Base-by-base conservation (phyloP, 2,329 filamentous ascomycete species). In the Raffaelea deltoideospora region DNA sequence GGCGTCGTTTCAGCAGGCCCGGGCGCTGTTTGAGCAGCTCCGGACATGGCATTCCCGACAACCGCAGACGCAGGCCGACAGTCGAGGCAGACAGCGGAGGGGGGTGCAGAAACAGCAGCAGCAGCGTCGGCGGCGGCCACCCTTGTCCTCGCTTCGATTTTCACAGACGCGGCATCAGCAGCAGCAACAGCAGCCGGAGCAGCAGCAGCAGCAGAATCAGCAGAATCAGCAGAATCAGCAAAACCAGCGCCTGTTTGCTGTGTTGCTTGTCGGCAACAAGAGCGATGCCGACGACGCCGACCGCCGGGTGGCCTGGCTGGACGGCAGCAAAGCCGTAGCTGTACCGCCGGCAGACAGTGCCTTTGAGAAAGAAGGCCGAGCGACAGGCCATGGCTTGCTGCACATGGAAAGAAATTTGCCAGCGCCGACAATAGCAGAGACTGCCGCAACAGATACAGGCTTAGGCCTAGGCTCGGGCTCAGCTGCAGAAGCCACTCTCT, bases 251-350 rank as follows among this genome's bases (percentile, higher is more conserved):
- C 38, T 44, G 14, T 59, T 56, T 41, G 49, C 49, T 14, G 41
- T 60, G 24, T 31, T 53, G 9, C 47, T 61, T 5, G 51, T 60
- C 18, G 52, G 56, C 42, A 53, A 53, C 42, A 52, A 60, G 49
- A 49, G 47, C 18, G 58, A 61, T 31, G 42, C 40, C 27, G 46
- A 49, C 28, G 47, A 47, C 27, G 44, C 48, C n/a, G 41, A 45
- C 17, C 48, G 55, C 10, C 38, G 40, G 37, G 52, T 58, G 1
- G 43, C 53, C 4, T 54, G 50, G 49, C 46, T 44, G 5, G 53
- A 57, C 30, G 57, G 56, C 5, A 43, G 46, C 38, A 48, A 35
- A 34, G 32, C 40, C 1, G 15, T 23, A 10, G 22, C 22, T 5
- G 20, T 13, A 26, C 13, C 13, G 23, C 8, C 23, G 23, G 8